Evolutionary conservation across 139 green algal genomes (phyloP).

Genomic region (Yamagishiella unicocca): DNA sequence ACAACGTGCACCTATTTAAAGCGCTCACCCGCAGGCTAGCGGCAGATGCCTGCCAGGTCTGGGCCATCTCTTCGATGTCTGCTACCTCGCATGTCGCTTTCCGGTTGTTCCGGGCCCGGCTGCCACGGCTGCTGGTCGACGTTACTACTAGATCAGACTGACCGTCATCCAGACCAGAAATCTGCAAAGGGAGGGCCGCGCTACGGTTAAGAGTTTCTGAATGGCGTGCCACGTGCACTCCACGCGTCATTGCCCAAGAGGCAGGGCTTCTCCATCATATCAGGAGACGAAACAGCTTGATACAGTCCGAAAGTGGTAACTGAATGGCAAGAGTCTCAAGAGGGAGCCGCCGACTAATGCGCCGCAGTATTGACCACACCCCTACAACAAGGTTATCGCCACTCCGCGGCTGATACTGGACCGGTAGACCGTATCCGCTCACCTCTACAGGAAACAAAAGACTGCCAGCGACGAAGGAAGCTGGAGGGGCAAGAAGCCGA

Average conservation of each 20-base stretch:
- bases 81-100: background rate
- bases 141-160: background rate
- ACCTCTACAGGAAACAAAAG: conserved; percentile 28
- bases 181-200: background rate
- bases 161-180: conserved; percentile 11
- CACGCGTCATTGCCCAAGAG: too few species aligned
- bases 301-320: too few species aligned
- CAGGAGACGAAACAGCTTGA: too few species aligned
- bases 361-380: too few species aligned
- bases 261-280: too few species aligned
- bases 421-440: too few species aligned
- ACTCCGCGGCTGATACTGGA: too few species aligned
- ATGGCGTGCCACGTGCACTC: too few species aligned
- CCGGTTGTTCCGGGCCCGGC: background rate
- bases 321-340: too few species aligned
- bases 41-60: conserved; percentile 12
- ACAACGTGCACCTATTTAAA: too few species aligned
- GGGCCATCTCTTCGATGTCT: conserved; percentile 9
- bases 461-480: background rate
- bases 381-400: too few species aligned
- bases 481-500: background rate
- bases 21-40: background rate
- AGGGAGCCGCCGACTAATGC: too few species aligned
- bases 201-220: background rate
- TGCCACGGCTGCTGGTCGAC: background rate